Evolutionary conservation across 805 yeast genomes (phyloP), one percentile per base, ranked within the genome.

Genomic region (Pichia membranifaciens): DNA sequence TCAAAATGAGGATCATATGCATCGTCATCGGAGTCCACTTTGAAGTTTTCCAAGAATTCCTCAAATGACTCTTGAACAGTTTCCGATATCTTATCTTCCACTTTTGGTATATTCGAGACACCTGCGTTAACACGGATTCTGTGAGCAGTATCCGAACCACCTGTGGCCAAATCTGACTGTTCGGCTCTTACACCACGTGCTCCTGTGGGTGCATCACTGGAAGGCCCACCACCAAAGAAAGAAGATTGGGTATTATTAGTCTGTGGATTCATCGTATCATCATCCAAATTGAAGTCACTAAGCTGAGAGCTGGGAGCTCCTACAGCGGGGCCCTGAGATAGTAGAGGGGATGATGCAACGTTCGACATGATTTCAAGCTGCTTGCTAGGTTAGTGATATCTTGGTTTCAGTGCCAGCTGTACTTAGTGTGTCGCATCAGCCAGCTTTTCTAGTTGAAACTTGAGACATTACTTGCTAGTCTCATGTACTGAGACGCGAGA

Each of bases 11-110:
- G 62, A 41, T 70, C 72, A 12, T 59, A 61, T 4, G 55, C 50
- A 18, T 58, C 60, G 34, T 63, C 59, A 18, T 69, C 62, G 7
- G 66, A 69, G 39, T 76, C 77, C 3, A 69, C 33, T 6, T 37
- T 36, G 59, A 72, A 91, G 29, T 78, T 84, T 59, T 81, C 85
- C 47, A 91, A 67, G 59, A 91, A 91, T 54, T 75, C 79, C 63
- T 90, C 96, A 64, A 93, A 91, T 15, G 90, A 81, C 64, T 88
- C 96, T 38, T 91, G 78, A 16, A 93, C 97, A 56, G 87, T 87
- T 62, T 90, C 97, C 50, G 96, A 97, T 3, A 96, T 88, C 41
- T 81, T 79, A 69, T 93, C 99, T 23, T 79, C 79, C 23, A 93
- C 96, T 61, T 85, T 87, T 23, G 95, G 89, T 45, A 91, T 87